phyloP scores from a whole-genome alignment of 2,329 filamentous ascomycete genomes.

The Fusarium succisae region DNA sequence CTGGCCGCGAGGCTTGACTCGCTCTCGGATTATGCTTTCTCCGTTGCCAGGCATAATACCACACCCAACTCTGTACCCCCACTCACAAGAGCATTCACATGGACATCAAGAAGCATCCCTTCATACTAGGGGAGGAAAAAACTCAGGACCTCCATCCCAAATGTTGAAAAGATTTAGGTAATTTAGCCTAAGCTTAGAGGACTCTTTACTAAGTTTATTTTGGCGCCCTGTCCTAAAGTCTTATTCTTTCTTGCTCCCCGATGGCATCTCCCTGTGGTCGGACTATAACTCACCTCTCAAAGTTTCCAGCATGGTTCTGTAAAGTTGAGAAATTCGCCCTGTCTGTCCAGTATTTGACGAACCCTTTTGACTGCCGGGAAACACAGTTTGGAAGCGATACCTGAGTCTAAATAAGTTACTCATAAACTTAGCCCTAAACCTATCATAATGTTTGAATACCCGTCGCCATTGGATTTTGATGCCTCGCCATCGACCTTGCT shows the following conservation, averaged over 20 bases:
- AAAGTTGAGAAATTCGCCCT: background rate
- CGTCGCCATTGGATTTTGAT: background rate
- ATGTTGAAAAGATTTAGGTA: background rate
- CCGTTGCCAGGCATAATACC: background rate
- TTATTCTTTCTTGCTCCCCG: background rate
- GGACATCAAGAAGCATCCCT: background rate
- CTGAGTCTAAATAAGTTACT: background rate
- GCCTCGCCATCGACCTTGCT: background rate
- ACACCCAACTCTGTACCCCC: background rate
- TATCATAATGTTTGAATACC: background rate
- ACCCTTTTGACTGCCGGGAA: background rate
- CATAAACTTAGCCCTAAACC: background rate
- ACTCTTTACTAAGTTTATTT: background rate
- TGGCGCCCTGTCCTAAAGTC: background rate
- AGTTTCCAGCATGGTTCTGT: background rate
- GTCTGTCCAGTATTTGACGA: background rate
- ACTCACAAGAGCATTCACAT: background rate
- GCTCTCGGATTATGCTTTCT: slow-evolving; percentile 18
- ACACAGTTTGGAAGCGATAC: background rate
- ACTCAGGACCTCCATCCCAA: background rate
- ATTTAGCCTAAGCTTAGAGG: background rate
- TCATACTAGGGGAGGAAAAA: background rate
- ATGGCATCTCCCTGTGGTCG: background rate
- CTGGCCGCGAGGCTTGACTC: slow-evolving; percentile 33
- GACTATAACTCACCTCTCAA: background rate